These are phyloP conservation scores for Nothophaeocryptopus gaeumannii DNA, from an alignment of 2,329 filamentous ascomycete genomes.

Conservation along the genomic window DNA sequence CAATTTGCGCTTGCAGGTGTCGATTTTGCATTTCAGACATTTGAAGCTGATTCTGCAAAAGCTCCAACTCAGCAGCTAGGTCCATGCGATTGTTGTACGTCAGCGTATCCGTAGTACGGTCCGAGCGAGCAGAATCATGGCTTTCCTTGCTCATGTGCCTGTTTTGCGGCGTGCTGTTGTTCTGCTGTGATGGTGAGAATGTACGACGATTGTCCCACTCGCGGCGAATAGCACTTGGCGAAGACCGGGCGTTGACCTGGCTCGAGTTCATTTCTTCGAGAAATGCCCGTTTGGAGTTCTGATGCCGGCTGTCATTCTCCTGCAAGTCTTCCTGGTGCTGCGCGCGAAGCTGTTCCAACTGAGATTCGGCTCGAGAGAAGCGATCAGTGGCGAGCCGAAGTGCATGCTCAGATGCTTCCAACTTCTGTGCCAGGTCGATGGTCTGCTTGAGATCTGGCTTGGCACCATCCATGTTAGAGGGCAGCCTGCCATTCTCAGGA, in stretches of 20 bases:
- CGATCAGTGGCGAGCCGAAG: slow-evolving; percentile 79
- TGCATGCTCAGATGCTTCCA: slow-evolving; percentile 86
- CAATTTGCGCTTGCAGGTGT: slow-evolving; percentile 83
- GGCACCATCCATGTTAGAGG: slow-evolving; percentile 66
- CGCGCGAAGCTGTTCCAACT: slow-evolving; percentile 73
- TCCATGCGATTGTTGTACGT: slow-evolving; percentile 88
- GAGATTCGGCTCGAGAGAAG: slow-evolving; percentile 75
- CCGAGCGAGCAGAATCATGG: slow-evolving; percentile 77
- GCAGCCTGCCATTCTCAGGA: slow-evolving; percentile 53
- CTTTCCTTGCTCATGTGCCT: slow-evolving; percentile 65
- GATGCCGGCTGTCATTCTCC: slow-evolving; percentile 60
- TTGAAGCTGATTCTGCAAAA: slow-evolving; percentile 90
- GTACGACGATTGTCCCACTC: slow-evolving; percentile 59
- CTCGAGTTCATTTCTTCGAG: slow-evolving; percentile 87
- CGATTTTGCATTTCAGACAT: slow-evolving; percentile 93
- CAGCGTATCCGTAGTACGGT: slow-evolving; percentile 78
- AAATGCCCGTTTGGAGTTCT: slow-evolving; percentile 66
- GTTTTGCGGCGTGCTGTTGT: slow-evolving; percentile 62
- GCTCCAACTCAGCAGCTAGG: slow-evolving; percentile 82
- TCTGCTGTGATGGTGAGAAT: slow-evolving; percentile 66
- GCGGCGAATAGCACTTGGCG: slow-evolving; percentile 67
- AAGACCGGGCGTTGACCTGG: slow-evolving; percentile 68
- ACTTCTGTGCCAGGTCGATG: slow-evolving; percentile 76
- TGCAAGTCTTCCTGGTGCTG: slow-evolving; percentile 69
- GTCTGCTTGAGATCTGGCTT: slow-evolving; percentile 65